Base-by-base conservation (phyloP, 1,284 basidiomycete genomes). In the Meira miltonrushii region DNA sequence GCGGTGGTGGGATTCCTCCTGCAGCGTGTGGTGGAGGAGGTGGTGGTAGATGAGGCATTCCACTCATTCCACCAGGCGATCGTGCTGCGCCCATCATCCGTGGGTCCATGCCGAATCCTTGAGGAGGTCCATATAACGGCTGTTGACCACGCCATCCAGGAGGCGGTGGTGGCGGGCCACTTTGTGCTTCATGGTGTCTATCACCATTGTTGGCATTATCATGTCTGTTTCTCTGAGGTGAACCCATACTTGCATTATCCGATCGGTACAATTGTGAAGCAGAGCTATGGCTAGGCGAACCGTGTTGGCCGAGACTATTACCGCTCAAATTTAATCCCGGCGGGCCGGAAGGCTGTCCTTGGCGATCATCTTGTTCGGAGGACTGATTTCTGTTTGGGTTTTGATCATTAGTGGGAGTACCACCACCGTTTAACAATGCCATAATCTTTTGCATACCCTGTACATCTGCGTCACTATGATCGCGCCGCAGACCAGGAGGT, bases 391-490 rank as follows among this genome's bases (percentile, higher is more conserved):
- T 40, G n/a, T 21, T 19, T 21, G 15, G 53, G 17, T 44, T 17
- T 39, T 49, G n/a, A 39, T 53, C 47, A 46, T 50, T 7, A 41
- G 47, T 13, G 55, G 55, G 23, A 6, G 21, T 33, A 38, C 19
- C 64, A 49, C 66, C 61, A 19, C 69, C 68, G 47, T 66, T 62
- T 57, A 76, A 58, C 65, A 75, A 67, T 21, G 75, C 72, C 74
- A 77, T 75, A 52, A 77, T 71, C 65, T 75, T 74, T 54, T 77
- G 72, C 75, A 77, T 77, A 49, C 68, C 68, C 40, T 70, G 68
- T 56, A 72, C 62, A 44, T 77, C 75, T 0, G 74, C 72, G 2
- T 74, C 69, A 19, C 62, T 59, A 4, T 62, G 66, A 28, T 67
- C 61, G 51, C 68, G 60, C 57, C 41, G 54, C 11, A 53, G 15